Conservation (phyloP, 2,329 filamentous ascomycete genomes). For the Periconia digitata region DNA sequence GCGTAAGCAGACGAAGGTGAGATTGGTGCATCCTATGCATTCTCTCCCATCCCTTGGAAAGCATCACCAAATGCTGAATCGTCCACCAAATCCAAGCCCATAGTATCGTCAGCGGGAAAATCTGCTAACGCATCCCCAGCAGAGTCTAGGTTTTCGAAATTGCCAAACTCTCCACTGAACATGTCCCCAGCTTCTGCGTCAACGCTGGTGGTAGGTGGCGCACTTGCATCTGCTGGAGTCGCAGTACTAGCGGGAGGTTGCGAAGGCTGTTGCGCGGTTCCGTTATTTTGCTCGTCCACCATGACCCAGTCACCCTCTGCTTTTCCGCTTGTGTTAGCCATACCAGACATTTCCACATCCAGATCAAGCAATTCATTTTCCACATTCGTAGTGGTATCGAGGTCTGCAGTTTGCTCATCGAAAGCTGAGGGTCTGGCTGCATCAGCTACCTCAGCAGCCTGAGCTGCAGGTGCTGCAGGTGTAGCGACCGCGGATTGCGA, state of each 20-base stretch:
- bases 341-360: conserved; percentile 61
- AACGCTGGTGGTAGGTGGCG: conserved; percentile 21
- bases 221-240: conserved; percentile 16
- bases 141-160: conserved; percentile 42
- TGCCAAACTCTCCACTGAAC: conserved; percentile 42
- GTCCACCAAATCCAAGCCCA: conserved; percentile 42
- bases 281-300: conserved; percentile 27
- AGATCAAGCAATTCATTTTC: conserved; percentile 43
- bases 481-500: conserved; percentile 61
- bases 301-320: conserved; percentile 40
- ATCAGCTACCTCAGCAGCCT: conserved; percentile 20
- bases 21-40: conserved; percentile 17
- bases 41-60: conserved; percentile 40
- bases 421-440: conserved; percentile 29
- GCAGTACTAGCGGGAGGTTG: conserved; percentile 20
- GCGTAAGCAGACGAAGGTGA: neutral
- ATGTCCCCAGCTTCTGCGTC: conserved; percentile 38
- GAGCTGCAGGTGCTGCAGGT: conserved; percentile 43
- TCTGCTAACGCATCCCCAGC: conserved; percentile 44
- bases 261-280: conserved; percentile 20
- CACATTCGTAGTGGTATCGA: conserved; percentile 22
- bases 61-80: conserved; percentile 45
- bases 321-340: conserved; percentile 43
- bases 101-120: conserved; percentile 39
- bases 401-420: conserved; percentile 24